Evolutionary conservation across 352 stramenopile genomes (phyloP).

Genomic region (Blastocystis sp.): DNA sequence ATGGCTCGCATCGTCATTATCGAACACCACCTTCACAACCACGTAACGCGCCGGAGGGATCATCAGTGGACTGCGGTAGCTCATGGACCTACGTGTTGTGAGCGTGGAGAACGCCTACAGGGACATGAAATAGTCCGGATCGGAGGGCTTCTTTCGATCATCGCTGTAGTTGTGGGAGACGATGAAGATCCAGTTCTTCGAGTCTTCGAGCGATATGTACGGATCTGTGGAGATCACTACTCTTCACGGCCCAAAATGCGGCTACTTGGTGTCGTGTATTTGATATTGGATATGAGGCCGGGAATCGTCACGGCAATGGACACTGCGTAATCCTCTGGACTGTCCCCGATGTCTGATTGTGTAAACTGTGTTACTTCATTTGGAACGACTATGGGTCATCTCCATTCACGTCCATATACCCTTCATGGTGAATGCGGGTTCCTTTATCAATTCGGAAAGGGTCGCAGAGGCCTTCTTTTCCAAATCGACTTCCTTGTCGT

Average conservation of each 20-base stretch:
- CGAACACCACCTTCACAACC: constrained; percentile 14
- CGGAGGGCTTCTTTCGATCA: neutral
- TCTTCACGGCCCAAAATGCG: neutral
- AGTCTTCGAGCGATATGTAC: neutral
- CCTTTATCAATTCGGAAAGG: neutral
- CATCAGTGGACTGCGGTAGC: neutral
- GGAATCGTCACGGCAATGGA: constrained; percentile 18
- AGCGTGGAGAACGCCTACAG: neutral
- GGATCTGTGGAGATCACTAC: constrained; percentile 2
- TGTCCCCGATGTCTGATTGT: constrained; percentile 32
- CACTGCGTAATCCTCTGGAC: constrained; percentile 44
- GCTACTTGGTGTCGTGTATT: neutral
- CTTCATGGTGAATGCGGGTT: neutral
- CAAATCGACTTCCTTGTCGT: constrained; percentile 2
- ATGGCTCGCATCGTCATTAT: constrained; percentile 7
- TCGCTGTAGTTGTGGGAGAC: constrained; percentile 61
- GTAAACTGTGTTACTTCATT: neutral
- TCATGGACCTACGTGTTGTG: neutral
- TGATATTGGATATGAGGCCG: constrained; percentile 5
- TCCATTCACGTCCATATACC: neutral
- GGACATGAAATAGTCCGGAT: constrained; percentile 36
- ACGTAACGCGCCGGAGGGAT: constrained; percentile 17
- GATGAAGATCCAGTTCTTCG: constrained; percentile 22
- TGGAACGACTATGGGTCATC: constrained; percentile 3
- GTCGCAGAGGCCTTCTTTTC: constrained; percentile 8